Base-by-base conservation (phyloP, 2,329 filamentous ascomycete species). In the Penicillium sp. region DNA sequence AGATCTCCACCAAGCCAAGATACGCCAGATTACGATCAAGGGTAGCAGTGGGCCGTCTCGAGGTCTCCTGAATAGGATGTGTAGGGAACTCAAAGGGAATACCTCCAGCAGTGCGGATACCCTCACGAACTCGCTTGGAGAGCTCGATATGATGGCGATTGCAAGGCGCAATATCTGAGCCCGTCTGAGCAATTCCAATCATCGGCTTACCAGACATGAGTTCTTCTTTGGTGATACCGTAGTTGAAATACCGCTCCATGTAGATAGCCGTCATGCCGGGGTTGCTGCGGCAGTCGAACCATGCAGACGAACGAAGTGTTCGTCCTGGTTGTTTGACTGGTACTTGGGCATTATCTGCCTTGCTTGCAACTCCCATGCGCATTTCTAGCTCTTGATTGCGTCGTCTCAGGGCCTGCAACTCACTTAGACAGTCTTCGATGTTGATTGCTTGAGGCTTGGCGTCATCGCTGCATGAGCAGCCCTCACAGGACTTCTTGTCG, bases 21-120 rank as follows among this genome's bases (percentile, higher is more conserved):
- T 76, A 76, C 1, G 72, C 68, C 45, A 77, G 60, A 53, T 77
- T 77, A 8, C 75, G 67, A 60, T 77, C 75, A 39, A 77, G 64
- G 13, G 72, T 72, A 1, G 75, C 74, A 5, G 75, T 76, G 17
- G 75, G 75, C 24, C 75, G 63, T 26, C 74, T 63, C 6, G 65
- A 64, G 21, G 66, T 75, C 61, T 77, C 75, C 54, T 77, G 75
- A 35, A 77, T 77, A 4, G 75, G 75, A 59, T 77, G 75, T 19
- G 69, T 75, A 4, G 75, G 75, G 51, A 77, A 77, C 56, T 77
- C 75, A 53, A 77, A 72, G 2, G 74, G 71, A 55, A 77, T 74
- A 28, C 69, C 75, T 2, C 75, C 75, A 2, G 74, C 73, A 0
- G 70, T 66, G 10, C 72, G 67, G 55, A 77, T 77, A 0, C 75